These are phyloP conservation scores for Debaryomyces coudertii DNA, from an alignment of 1,139 yeast genomes.

Conservation along the genomic window DNA sequence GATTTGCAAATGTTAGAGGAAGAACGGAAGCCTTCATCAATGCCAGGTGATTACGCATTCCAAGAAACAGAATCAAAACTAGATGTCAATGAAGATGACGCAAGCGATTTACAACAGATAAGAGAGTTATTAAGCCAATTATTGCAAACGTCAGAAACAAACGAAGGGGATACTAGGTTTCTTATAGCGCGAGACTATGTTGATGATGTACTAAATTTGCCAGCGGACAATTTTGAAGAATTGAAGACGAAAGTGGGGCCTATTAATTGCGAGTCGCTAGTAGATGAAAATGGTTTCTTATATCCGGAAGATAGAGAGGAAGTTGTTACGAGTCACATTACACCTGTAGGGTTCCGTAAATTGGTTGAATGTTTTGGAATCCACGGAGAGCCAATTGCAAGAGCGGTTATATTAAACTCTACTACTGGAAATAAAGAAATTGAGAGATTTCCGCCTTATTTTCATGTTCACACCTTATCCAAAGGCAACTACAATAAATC, in stretches of 20 bases:
- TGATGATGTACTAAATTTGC: conserved; percentile 27
- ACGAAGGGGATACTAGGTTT: conserved; percentile 44
- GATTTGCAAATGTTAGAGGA: conserved; percentile 9
- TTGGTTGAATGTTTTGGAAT: conserved; percentile 60
- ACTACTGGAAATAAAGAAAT: conserved; percentile 44
- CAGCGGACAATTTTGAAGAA: conserved; percentile 30
- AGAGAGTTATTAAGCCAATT: conserved; percentile 28
- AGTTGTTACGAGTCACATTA: conserved; percentile 34
- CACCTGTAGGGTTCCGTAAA: conserved; percentile 45
- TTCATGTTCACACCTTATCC: conserved; percentile 54
- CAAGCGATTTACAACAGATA: conserved; percentile 20
- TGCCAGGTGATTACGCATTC: conserved; percentile 6
- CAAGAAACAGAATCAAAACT: neutral
- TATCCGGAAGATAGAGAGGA: conserved; percentile 35
- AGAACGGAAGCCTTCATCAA: conserved; percentile 3
- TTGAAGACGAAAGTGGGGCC: conserved; percentile 35
- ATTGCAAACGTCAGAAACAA: conserved; percentile 20
- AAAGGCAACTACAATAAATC: conserved; percentile 19
- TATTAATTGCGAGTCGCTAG: conserved; percentile 33
- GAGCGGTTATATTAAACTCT: conserved; percentile 45
- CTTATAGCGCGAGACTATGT: conserved; percentile 38
- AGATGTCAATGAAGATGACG: neutral
- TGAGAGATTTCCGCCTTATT: conserved; percentile 56
- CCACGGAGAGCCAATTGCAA: conserved; percentile 46
- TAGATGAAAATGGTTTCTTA: conserved; percentile 36